Evolutionary conservation across 1,139 yeast species (phyloP), one percentile per base, ranked within the genome.

Genomic region (Sugiyamaella japonica): DNA sequence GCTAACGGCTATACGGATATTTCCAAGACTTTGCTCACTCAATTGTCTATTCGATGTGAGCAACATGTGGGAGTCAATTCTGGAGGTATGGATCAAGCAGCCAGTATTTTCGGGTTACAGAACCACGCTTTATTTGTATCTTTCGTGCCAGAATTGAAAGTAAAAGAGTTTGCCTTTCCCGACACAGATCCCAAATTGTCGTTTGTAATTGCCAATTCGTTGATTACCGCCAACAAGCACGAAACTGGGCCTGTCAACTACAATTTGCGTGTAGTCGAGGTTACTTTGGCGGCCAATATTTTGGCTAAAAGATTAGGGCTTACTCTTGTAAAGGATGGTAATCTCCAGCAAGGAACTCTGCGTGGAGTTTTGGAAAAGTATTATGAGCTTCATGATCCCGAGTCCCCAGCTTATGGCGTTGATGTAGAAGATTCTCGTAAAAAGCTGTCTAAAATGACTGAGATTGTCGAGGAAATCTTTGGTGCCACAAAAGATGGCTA

Each of bases 1-100:
- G 84, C 83, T 20, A 83, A 83, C 63, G 83, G 83, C 10, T 68
- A 76, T 44, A 59, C 64, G 8, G 55, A 61, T 9, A 70, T 84
- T 44, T 59, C 80, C 56, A 83, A 83, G 64, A 71, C 76, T 25
- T 83, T 79, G 57, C 75, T 85, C 58, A 82, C 86, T 41, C 71
- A 73, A 58, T 81, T 85, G 54, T 83, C 89, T 10, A 85, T 83
- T 53, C 84, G 81, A 16, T 81, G 85, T 49, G 91, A 85, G 66
- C 89, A 85, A 70, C 83, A 81, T 55, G 82, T 85, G 44, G 91
- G 91, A 23, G 86, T 85, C 53, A 85, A 84, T 66, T 82, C 85
- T 43, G 91, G 91, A 23, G 91, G 91, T 43, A 81, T 85, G 87
- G 91, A 85, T 67, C 91, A 85, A 70, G 78, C 86, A 59, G 90